phyloP scores from a whole-genome alignment of 805 yeast genomes.

The Cyberlindnera meyerae region DNA sequence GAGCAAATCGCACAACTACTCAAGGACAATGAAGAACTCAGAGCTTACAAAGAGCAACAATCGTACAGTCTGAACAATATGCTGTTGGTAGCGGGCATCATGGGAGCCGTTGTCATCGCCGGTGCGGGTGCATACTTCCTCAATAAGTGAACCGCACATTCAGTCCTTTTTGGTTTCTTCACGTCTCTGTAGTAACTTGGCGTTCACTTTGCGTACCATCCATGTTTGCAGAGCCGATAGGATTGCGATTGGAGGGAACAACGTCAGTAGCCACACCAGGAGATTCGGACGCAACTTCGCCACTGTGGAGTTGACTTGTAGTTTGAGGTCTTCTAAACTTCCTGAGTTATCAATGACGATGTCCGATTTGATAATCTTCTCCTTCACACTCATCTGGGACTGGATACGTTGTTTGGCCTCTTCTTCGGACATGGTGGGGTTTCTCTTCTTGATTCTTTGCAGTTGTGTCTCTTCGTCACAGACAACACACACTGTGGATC shows the following conservation, averaged over 20 bases:
- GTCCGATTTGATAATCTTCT: conserved; percentile 58
- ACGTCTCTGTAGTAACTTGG: conserved; percentile 2
- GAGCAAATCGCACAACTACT: too few species aligned
- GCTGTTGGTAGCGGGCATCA: too few species aligned
- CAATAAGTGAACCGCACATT: too few species aligned
- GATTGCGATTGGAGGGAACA: conserved; percentile 38
- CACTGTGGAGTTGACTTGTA: conserved; percentile 38
- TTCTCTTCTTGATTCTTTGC: conserved; percentile 58
- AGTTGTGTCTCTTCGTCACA: conserved; percentile 57
- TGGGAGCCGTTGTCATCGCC: too few species aligned
- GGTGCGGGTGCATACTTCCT: too few species aligned
- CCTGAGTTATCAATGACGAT: conserved; percentile 60
- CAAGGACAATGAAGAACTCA: too few species aligned
- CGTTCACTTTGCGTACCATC: conserved; percentile 6
- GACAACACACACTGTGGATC: conserved; percentile 60
- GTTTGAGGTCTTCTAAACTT: conserved; percentile 38
- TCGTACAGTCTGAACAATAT: too few species aligned
- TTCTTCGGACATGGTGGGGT: conserved; percentile 55
- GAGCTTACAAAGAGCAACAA: too few species aligned
- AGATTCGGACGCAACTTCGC: conserved; percentile 34
- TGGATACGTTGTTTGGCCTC: conserved; percentile 71
- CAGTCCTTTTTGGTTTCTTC: background rate
- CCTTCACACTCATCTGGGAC: conserved; percentile 67
- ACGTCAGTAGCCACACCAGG: conserved; percentile 28
- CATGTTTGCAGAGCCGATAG: conserved; percentile 14